Base-by-base conservation (phyloP, 306 rosid species). In the Hippophae rhamnoides region DNA sequence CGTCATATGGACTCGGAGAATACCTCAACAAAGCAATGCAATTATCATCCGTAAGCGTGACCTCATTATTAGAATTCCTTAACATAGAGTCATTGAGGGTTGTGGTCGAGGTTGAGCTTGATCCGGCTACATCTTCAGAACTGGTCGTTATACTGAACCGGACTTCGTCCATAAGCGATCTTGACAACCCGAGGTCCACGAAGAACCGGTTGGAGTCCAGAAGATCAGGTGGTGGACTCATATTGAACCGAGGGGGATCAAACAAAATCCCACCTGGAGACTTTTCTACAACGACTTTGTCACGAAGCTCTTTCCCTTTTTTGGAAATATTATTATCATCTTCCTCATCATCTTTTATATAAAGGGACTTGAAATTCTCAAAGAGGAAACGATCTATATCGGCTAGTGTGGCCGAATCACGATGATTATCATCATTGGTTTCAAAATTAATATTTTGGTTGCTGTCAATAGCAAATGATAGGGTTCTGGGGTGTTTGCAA, bases 281-380 rank as follows among this genome's bases (percentile, higher is more conserved):
- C 27, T 60, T 25, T 25, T 43, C 26, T 3, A 25, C 50, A 31
- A 6, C 63, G 60, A 43, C 25, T 5, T 50, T 11, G 13, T 8
- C 49, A 7, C 56, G 55, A 55, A 6, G 47, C n/a, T 49, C 63
- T 1, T 41, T 5, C 10, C 7, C 14, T 48, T 10, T 7, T 48
- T 48, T 5, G 6, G 5, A n/a, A 11, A 10, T 11, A 12, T 40
- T 41, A 1, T 14, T 26, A 11, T 14, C 7, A 9, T 18, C 27
- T 50, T 27, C 52, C 2, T 27, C 76, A 8, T 77, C 79, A 1
- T 80, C 89, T 31, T 40, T 65, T 1, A 69, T 54, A 41, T 75
- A 90, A 0, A 86, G 63, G 5, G 94, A 82, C 70, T 78, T 79
- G 79, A 86, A 90, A 60, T 90, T 90, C 71, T 90, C 95, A 0